Evolutionary conservation across 495 filamentous ascomycete species (phyloP).

Genomic region (Hypoxylon rickii): DNA sequence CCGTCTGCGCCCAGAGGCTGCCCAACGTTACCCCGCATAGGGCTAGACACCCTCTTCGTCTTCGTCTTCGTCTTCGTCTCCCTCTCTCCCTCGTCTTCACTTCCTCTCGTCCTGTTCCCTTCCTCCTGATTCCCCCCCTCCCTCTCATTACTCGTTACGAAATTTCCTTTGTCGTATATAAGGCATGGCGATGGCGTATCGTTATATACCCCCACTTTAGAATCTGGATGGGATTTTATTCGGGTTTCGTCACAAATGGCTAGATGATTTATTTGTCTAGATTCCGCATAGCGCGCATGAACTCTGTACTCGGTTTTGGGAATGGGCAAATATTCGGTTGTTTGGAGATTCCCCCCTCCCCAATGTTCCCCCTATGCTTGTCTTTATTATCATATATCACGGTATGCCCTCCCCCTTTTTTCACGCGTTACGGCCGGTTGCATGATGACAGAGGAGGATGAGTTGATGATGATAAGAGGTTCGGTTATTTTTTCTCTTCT

Average conservation of each 20-base stretch:
- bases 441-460: too few species aligned
- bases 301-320: background rate
- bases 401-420: background rate
- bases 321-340: background rate
- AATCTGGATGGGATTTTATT: slow-evolving; percentile 22
- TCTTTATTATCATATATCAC: background rate
- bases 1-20: slow-evolving; percentile 23
- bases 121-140: background rate
- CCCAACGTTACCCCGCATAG: slow-evolving; percentile 33
- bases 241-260: background rate
- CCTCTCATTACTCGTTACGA: background rate
- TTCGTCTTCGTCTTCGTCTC: background rate
- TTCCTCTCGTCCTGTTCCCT: too few species aligned
- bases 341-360: background rate
- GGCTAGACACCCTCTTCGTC: slow-evolving; percentile 23
- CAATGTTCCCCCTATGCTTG: background rate
- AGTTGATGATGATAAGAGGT: too few species aligned
- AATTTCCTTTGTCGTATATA: slow-evolving; percentile 32
- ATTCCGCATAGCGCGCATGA: background rate
- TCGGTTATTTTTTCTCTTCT: background rate
- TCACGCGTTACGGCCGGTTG: background rate
- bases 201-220: slow-evolving; percentile 32
- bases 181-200: slow-evolving; percentile 36
- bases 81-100: background rate
- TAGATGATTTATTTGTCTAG: background rate